phyloP scores from a whole-genome alignment of 495 filamentous ascomycete species.

The Penicillium egyptiacum region DNA sequence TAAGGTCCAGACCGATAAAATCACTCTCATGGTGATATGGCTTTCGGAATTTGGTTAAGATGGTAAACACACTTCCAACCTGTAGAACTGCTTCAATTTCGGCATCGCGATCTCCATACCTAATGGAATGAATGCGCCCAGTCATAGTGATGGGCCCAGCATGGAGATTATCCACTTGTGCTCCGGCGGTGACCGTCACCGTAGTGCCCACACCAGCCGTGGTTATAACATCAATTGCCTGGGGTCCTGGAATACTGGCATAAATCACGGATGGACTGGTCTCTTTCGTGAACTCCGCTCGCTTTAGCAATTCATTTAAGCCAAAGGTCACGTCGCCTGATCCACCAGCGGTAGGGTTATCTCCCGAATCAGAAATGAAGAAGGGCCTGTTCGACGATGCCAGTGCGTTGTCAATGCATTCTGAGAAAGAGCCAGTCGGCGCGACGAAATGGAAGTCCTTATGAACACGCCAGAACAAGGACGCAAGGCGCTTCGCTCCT shows the following conservation, averaged over 20 bases:
- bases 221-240: conserved; percentile 45
- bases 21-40: conserved; percentile 58
- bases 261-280: conserved; percentile 52
- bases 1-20: conserved; percentile 51
- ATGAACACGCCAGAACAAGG: conserved; percentile 50
- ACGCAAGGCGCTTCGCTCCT: conserved; percentile 49
- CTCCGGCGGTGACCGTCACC: conserved; percentile 56
- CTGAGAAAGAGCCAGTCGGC: conserved; percentile 49
- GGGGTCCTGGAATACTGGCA: conserved; percentile 54
- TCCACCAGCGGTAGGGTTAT: conserved; percentile 58
- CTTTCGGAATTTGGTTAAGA: conserved; percentile 56
- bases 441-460: conserved; percentile 55
- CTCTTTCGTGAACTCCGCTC: conserved; percentile 45
- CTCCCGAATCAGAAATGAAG: conserved; percentile 60
- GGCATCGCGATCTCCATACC: conserved; percentile 52
- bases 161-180: conserved; percentile 54
- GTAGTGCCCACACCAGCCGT: conserved; percentile 50
- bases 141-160: conserved; percentile 54
- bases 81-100: conserved; percentile 52
- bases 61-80: conserved; percentile 54
- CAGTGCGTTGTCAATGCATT: conserved; percentile 52
- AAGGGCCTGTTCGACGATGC: conserved; percentile 48
- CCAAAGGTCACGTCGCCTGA: conserved; percentile 58
- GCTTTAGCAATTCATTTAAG: conserved; percentile 45
- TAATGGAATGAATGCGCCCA: conserved; percentile 53